Evolutionary conservation across 805 yeast species (phyloP).

Genomic region (Myxozyma nipponensis): DNA sequence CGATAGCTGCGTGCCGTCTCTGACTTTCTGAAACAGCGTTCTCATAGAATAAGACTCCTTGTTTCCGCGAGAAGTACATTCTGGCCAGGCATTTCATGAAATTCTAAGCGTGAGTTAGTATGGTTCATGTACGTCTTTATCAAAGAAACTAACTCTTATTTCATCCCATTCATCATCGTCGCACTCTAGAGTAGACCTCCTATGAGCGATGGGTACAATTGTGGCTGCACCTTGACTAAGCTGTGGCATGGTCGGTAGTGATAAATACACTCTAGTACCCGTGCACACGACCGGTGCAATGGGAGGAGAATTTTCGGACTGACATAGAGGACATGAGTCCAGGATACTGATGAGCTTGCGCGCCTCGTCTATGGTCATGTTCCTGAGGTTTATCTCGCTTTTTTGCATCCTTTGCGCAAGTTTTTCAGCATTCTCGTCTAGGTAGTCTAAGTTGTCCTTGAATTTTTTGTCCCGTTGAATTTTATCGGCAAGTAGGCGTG

Average conservation of each 20-base stretch:
- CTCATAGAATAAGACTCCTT: constrained; percentile 47
- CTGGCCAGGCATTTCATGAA: constrained; percentile 43
- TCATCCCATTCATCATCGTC: constrained; percentile 47
- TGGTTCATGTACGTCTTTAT: not conserved
- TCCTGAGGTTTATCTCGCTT: constrained; percentile 35
- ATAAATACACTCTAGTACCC: constrained; percentile 40
- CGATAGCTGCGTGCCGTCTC: constrained; percentile 42
- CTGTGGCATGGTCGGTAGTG: constrained; percentile 44
- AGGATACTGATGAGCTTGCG: constrained; percentile 35
- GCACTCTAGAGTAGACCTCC: constrained; percentile 41
- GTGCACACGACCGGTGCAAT: constrained; percentile 38
- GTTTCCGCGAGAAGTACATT: constrained; percentile 40
- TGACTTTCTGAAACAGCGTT: constrained; percentile 36
- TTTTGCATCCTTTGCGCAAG: constrained; percentile 37
- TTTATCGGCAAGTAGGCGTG: constrained; percentile 35
- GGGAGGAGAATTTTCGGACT: constrained; percentile 30
- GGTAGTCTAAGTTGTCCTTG: constrained; percentile 43
- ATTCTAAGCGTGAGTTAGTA: constrained; percentile 22
- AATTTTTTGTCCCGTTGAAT: constrained; percentile 42
- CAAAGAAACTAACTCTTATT: constrained; percentile 29
- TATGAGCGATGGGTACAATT: constrained; percentile 45
- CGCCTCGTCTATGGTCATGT: constrained; percentile 33
- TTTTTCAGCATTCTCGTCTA: constrained; percentile 42
- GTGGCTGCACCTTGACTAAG: constrained; percentile 37
- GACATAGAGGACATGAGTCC: constrained; percentile 42